These are phyloP conservation scores for Coemansia sp. DNA, from an alignment of 192 early-diverging fungal species.

Conservation along the genomic window DNA sequence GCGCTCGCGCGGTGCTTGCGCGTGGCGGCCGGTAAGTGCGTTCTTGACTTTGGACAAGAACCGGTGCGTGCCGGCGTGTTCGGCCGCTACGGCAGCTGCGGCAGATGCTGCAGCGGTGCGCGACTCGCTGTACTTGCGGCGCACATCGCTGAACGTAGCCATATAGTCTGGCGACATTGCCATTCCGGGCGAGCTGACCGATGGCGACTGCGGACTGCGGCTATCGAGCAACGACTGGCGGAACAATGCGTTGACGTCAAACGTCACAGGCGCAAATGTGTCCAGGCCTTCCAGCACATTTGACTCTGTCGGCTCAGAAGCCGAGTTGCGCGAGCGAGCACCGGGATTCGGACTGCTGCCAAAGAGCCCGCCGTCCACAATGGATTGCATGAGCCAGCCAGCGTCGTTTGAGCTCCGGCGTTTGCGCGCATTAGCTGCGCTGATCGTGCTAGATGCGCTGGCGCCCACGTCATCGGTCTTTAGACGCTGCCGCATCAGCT, in stretches of 20 bases:
- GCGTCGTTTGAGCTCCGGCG: not conserved
- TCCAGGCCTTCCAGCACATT: constrained; percentile 10
- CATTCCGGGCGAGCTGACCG: constrained; percentile 2
- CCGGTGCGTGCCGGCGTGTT: constrained; percentile 32
- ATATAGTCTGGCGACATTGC: constrained; percentile 37
- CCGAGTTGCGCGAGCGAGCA: not conserved
- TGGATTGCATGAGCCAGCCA: constrained; percentile 4
- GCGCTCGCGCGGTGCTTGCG: not conserved
- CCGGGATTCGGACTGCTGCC: not conserved
- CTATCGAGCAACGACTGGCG: constrained; percentile 24
- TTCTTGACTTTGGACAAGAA: constrained; percentile 47
- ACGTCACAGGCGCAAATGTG: constrained; percentile 40
- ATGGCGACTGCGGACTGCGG: constrained; percentile 7
- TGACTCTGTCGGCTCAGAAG: not conserved
- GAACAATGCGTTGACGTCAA: constrained; percentile 42
- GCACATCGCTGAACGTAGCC: constrained; percentile 41
- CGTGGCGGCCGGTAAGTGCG: constrained; percentile 30
- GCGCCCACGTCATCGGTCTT: constrained; percentile 13
- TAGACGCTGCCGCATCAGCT: constrained; percentile 41
- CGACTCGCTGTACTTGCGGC: constrained; percentile 28
- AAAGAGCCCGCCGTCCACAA: constrained; percentile 13
- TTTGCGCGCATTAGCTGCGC: constrained; percentile 9
- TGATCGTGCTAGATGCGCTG: not conserved
- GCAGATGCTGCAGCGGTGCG: constrained; percentile 12
- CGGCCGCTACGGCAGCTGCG: not conserved